These are phyloP conservation scores for Yamadazyma trypodendri DNA, from an alignment of 1,139 yeast genomes.

Conservation along the genomic window DNA sequence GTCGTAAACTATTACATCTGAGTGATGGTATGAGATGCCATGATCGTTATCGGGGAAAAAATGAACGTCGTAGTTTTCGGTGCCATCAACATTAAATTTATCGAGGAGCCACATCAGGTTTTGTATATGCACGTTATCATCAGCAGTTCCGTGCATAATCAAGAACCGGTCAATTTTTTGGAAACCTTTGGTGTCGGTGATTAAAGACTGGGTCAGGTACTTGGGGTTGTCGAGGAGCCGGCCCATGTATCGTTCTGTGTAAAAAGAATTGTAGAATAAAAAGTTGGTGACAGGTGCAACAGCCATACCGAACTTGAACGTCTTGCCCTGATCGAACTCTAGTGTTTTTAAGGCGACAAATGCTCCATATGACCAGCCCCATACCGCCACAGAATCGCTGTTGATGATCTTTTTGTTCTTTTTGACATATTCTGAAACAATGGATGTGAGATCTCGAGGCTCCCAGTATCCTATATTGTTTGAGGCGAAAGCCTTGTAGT, in stretches of 20 bases:
- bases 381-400: constrained; percentile 66
- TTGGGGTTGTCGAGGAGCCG: constrained; percentile 54
- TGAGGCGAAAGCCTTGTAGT: constrained; percentile 63
- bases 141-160: constrained; percentile 94
- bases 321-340: constrained; percentile 60
- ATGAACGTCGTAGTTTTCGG: constrained; percentile 86
- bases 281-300: constrained; percentile 85
- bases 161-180: constrained; percentile 57
- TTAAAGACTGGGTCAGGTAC: constrained; percentile 45
- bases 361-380: constrained; percentile 92
- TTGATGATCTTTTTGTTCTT: constrained; percentile 56
- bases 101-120: constrained; percentile 79
- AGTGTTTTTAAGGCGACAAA: constrained; percentile 70
- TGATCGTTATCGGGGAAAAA: constrained; percentile 95
- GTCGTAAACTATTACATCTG: constrained; percentile 71
- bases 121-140: constrained; percentile 94
- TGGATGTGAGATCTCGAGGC: constrained; percentile 72
- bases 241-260: constrained; percentile 90
- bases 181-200: constrained; percentile 52
- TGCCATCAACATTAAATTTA: constrained; percentile 53
- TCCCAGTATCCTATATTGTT: constrained; percentile 82
- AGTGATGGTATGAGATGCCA: constrained; percentile 75
- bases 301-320: constrained; percentile 71
- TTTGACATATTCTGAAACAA: constrained; percentile 60
- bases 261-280: constrained; percentile 71